Percentiles rank a stretch among this genome's conserved stretches.
Conservation (phyloP, 148 eudicot genomes). For the Oxyria digyna region DNA sequence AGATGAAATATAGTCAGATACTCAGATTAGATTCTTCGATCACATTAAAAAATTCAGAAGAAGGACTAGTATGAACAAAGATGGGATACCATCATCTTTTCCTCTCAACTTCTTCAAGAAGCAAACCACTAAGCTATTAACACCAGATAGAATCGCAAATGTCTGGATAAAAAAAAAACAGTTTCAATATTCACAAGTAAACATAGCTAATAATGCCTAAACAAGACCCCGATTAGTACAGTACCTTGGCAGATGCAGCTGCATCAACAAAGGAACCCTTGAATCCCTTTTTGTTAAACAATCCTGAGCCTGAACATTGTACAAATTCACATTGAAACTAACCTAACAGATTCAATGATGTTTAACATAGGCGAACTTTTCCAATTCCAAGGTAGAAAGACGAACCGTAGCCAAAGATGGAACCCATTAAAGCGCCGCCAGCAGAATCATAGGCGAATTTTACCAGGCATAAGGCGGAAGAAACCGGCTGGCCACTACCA, state of each 20-base stretch:
- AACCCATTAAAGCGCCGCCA: slow-evolving; percentile 76
- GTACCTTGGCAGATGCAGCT: slow-evolving; percentile 75
- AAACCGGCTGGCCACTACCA: slow-evolving; percentile 14
- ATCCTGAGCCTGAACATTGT: slow-evolving; percentile 52
- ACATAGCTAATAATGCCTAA: not conserved
- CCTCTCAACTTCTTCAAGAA: slow-evolving; percentile 78
- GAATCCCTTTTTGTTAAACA: slow-evolving; percentile 66
- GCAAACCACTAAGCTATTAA: slow-evolving; percentile 76
- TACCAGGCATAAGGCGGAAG: slow-evolving; percentile 55
- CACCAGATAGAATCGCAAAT: slow-evolving; percentile 82
- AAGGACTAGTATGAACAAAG: not conserved
- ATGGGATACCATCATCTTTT: slow-evolving; percentile 70
- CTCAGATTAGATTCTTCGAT: not conserved
- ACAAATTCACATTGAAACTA: not conserved
- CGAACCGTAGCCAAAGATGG: slow-evolving; percentile 73
- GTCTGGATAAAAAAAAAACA: slow-evolving; percentile 34
- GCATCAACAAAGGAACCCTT: slow-evolving; percentile 84
- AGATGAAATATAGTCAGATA: not conserved
- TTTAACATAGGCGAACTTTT: not conserved
- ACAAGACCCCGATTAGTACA: not conserved
- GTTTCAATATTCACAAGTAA: slow-evolving; percentile 1
- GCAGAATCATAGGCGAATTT: slow-evolving; percentile 60
- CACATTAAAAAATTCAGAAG: not conserved
- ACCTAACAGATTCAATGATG: not conserved
- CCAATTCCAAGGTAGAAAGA: not conserved